phyloP scores from a whole-genome alignment of 2,329 filamentous ascomycete genomes.

The Dothideomycetes sp. region DNA sequence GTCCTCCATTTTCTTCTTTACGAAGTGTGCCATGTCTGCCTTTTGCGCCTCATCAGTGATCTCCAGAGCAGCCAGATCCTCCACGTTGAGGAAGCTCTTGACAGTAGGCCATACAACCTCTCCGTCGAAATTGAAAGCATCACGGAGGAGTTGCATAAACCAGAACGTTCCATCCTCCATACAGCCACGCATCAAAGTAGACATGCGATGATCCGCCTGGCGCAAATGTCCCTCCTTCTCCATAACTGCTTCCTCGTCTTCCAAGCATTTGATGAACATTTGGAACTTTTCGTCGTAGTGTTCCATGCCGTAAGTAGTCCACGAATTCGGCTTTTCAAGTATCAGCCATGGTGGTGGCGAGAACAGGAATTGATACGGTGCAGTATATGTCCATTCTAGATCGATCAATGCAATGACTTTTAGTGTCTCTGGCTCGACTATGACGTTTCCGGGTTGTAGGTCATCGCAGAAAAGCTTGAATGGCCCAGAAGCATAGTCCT shows the following conservation, averaged over 20 bases:
- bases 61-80: too few relatives aligned
- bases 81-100: background rate
- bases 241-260: background rate
- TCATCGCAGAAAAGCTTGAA: constrained; percentile 13
- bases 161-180: background rate
- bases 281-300: background rate
- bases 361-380: constrained; percentile 13
- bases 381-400: constrained; percentile 16
- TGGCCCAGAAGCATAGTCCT: background rate
- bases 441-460: constrained; percentile 14
- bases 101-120: background rate
- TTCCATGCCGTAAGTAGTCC: background rate
- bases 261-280: background rate
- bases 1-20: too few relatives aligned
- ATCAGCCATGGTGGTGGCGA: constrained; percentile 11
- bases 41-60: too few relatives aligned
- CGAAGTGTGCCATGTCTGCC: too few relatives aligned
- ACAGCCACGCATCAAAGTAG: background rate
- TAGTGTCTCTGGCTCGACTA: constrained; percentile 11
- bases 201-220: background rate
- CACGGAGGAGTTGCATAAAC: background rate
- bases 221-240: background rate
- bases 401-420: constrained; percentile 15
- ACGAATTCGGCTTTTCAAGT: background rate
- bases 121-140: constrained; percentile 3